Evolutionary conservation across 148 eudicot species (phyloP), one percentile per base, ranked within the genome.

Genomic region (Amaranthus cruentus): DNA sequence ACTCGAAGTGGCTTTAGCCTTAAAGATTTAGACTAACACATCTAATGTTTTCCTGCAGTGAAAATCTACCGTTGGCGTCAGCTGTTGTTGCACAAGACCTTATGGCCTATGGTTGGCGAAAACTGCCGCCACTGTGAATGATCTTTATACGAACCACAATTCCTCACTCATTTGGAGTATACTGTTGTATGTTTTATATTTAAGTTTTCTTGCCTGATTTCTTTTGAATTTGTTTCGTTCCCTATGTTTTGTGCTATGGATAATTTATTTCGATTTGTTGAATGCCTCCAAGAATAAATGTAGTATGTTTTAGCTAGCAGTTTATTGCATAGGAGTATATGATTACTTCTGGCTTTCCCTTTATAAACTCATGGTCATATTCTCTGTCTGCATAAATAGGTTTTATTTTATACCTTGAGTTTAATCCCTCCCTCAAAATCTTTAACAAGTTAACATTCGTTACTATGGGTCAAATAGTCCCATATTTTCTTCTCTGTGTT

Each of bases 151-250:
- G 63, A 64, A 56, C 68, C 64, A 55, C 66, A 66, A 4, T 42
- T 42, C 5, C 12, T 53, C 58, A 2, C 56, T 68, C 42, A 18
- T 44, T 76, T 4, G 4, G 21, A 47, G 38, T 21, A 4, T 47
- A 58, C 42, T 66, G 77, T 75, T 66, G 62, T 74, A 74, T 74
- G 77, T 75, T 75, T 72, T 75, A 75, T 60, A 68, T 58, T 7
- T 61, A 4, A 2, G 38, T 62, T 9, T 62, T 53, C 63, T 15
- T 55, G 2, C 62, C 54, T 63, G 44, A 54, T 47, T 2, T 48
- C 8, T 49, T 21, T 13, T 48, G 10, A 28, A 28, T 28, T 28
- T 28, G 1, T 28, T 28, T 15, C 51, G 7, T 18, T 9, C 55
- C 46, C 44, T 51, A 7, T 49, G 4, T 60, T 54, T 7, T 18